Evolutionary conservation across 352 stramenopile genomes (phyloP).

Genomic region (Stramenopiles sp.): DNA sequence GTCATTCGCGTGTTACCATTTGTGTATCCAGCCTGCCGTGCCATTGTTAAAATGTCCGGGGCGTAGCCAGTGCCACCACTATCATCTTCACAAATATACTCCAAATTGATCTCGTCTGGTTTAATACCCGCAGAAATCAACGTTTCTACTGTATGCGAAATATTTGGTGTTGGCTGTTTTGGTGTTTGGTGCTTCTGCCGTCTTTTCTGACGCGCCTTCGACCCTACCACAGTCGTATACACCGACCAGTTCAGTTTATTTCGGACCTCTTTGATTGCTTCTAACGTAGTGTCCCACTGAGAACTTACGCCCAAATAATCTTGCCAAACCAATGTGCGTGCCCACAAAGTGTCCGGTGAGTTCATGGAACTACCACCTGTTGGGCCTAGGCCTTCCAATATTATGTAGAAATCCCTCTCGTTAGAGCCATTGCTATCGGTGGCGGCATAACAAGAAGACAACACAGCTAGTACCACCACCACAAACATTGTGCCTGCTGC

Average conservation of each 20-base stretch:
- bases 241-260: neutral
- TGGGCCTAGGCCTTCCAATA: conserved; percentile 1
- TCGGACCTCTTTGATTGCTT: neutral
- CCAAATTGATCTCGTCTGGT: neutral
- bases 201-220: neutral
- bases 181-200: neutral
- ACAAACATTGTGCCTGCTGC: no score
- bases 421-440: no score
- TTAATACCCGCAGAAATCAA: neutral
- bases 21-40: neutral
- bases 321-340: neutral
- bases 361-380: neutral
- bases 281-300: neutral
- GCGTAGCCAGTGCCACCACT: neutral
- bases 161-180: neutral
- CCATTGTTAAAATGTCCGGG: neutral
- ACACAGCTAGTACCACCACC: no score
- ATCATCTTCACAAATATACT: conserved; percentile 10
- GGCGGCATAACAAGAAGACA: no score
- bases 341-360: neutral
- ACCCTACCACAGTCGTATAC: neutral
- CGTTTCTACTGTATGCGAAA: neutral
- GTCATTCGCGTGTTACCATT: neutral
- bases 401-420: neutral
- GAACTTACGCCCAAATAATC: neutral